A percentile compares a stretch with the other conserved stretches of the same genome.
Evolutionary conservation across 2,329 filamentous ascomycete species (phyloP).

Genomic region (Truncatella angustata): DNA sequence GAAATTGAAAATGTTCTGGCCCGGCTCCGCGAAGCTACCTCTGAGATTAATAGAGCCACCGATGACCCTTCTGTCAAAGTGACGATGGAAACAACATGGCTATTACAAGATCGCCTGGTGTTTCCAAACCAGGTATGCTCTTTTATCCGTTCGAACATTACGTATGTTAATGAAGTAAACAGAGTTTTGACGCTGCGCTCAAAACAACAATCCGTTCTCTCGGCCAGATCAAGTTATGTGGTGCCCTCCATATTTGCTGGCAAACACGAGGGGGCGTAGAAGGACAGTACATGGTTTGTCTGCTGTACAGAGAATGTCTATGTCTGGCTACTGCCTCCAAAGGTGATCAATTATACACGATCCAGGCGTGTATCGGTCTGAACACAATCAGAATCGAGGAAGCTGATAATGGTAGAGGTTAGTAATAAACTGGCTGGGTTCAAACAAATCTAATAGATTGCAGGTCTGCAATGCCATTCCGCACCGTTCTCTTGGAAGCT

Average conservation of each 20-base stretch:
- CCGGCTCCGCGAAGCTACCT: constrained; percentile 70
- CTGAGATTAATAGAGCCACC: constrained; percentile 81
- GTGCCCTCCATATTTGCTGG: constrained; percentile 80
- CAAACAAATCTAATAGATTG: not conserved
- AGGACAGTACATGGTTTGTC: constrained; percentile 80
- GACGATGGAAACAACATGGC: constrained; percentile 77
- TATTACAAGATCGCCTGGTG: constrained; percentile 76
- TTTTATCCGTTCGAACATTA: not conserved
- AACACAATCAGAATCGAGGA: constrained; percentile 66
- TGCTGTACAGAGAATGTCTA: constrained; percentile 79
- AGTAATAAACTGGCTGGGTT: constrained; percentile 16
- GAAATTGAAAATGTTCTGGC: constrained; percentile 73
- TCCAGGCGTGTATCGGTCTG: constrained; percentile 72
- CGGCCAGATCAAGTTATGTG: constrained; percentile 78
- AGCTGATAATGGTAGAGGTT: constrained; percentile 72
- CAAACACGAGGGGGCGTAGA: constrained; percentile 65
- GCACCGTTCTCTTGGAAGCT: constrained; percentile 91
- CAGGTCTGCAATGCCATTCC: constrained; percentile 83
- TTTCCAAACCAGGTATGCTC: constrained; percentile 68
- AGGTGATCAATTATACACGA: constrained; percentile 65
- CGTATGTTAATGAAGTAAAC: not conserved
- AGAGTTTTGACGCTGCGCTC: constrained; percentile 18
- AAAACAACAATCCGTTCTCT: constrained; percentile 73
- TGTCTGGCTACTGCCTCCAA: constrained; percentile 70
- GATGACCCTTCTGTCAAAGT: constrained; percentile 69